Evolutionary conservation across 169 alveolate species (phyloP), one percentile per base, ranked within the genome.

Genomic region (Cryptosporidium viatorum): DNA sequence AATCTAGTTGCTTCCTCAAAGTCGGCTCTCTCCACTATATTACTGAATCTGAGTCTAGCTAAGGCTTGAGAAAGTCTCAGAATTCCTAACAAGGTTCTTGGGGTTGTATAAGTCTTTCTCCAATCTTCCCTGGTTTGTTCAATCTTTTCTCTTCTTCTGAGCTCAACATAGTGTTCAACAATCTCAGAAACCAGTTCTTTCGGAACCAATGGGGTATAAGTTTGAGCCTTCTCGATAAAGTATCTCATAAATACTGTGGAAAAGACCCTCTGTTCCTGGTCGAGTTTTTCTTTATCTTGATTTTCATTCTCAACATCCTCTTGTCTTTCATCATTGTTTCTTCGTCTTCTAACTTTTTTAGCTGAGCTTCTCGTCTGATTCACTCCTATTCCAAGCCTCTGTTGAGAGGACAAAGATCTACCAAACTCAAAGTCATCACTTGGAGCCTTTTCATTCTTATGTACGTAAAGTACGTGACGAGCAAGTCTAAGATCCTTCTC

Each of bases 1-100:
- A 98, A 94, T 91, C 99, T 93, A 23, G 97, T 91, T 21, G 99
- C 99, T 89, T 98, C 99, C 84, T 96, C 98, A 55, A 98, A 96
- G 94, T 98, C 99, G 29, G 94, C 92, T 92, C 96, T 91, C 51
- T 93, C 95, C 1, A 98, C 98, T 21, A 70, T 93, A 73, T 97
- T 96, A 69, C 98, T 94, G 91, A 96, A 96, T 84, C 98, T 94
- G 69, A 98, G 71, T 85, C 98, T 95, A n/a, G 99, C 99, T 86
- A 96, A 84, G 35, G 97, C 97, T 84, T 96, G 97, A 18, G 99
- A 94, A n/a, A 98, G 92, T 65, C 99, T 94, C 50, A 98, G 94
- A 37, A 97, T 96, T 41, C 98, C 99, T 67, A 98, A 93, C 18
- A 98, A 93, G n/a, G 99, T 96, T 93, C 99, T 95, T 21, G 99